Percentiles rank a stretch among this genome's conserved stretches.
phyloP scores from a whole-genome alignment of 495 filamentous ascomycete genomes.

The Lindgomyces ingoldianus region DNA sequence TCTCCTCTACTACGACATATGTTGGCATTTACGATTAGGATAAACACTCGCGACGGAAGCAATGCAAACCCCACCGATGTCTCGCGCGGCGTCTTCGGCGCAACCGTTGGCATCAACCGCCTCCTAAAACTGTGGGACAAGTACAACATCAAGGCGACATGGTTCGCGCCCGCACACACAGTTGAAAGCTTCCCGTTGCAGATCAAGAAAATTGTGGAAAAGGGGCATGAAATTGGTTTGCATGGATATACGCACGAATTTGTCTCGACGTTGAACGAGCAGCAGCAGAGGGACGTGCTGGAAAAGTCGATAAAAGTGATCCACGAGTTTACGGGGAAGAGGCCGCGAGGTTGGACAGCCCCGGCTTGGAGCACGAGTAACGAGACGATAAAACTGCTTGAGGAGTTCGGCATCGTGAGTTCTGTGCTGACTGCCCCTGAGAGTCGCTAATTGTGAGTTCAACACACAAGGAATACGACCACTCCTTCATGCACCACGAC shows the following conservation, averaged over 20 bases:
- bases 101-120: constrained; percentile 48
- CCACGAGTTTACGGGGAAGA: constrained; percentile 42
- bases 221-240: constrained; percentile 48
- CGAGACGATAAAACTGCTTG: constrained; percentile 66
- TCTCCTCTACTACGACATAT: constrained; percentile 27
- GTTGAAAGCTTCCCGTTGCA: constrained; percentile 47
- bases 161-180: constrained; percentile 49
- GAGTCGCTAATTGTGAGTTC: neutral
- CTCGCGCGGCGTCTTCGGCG: constrained; percentile 48
- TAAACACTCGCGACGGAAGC: constrained; percentile 41
- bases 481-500: constrained; percentile 68
- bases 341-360: constrained; percentile 49
- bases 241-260: constrained; percentile 52
- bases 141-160: constrained; percentile 48
- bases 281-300: constrained; percentile 47
- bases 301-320: constrained; percentile 42
- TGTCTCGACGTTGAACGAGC: constrained; percentile 33
- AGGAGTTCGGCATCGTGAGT: constrained; percentile 63
- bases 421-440: neutral
- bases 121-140: constrained; percentile 46
- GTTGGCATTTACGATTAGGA: constrained; percentile 15
- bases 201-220: constrained; percentile 44
- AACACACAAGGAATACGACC: constrained; percentile 56
- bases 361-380: constrained; percentile 67
- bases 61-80: constrained; percentile 42